Evolutionary conservation across 1,284 basidiomycete species (phyloP), one percentile per base, ranked within the genome.

Genomic region (Psilocybe mexicana): DNA sequence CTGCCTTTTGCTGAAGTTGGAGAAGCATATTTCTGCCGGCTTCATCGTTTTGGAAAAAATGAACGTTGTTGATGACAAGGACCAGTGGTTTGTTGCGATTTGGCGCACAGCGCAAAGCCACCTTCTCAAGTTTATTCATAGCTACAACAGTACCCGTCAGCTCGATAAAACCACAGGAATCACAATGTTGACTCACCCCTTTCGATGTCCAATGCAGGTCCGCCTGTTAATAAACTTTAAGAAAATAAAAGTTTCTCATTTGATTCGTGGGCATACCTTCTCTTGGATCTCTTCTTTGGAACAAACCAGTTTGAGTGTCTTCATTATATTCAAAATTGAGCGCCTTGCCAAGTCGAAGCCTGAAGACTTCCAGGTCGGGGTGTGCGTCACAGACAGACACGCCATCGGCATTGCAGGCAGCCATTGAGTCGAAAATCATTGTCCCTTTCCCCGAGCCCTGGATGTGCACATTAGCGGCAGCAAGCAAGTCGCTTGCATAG

Each of bases 51-150:
- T 87, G 84, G 73, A 93, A 88, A 63, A 85, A 84, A 63, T 94
- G 93, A 2, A 93, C 73, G 62, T 88, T 88, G 69, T 87, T 93
- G 66, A 95, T 77, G 44, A 93, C 84, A 40, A 95, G 73, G 0
- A 94, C 86, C 3, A 94, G 76, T 0, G 93, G 91, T 51, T 84
- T 80, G 0, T 85, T 80, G 3, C 80, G 81, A 63, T 77, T 74
- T 46, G 76, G 74, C 40, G 86, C 77, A 66, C 79, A 83, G 47
- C 79, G 76, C 51, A 96, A 76, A 0, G 92, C 93, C 24, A 94
- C 92, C 69, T 94, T 94, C 69, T 94, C 92, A 1, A 93, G 78
- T 68, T 94, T 95, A 69, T 89, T 92, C 74, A 93, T 70, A 0
- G 89, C 89, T 85, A 51, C 5, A 57, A 42, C 23, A 43, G 24